Percentiles rank a stretch among this genome's conserved stretches.
Conservation (phyloP, 1,284 basidiomycete genomes). For the Blastosporella zonata region DNA sequence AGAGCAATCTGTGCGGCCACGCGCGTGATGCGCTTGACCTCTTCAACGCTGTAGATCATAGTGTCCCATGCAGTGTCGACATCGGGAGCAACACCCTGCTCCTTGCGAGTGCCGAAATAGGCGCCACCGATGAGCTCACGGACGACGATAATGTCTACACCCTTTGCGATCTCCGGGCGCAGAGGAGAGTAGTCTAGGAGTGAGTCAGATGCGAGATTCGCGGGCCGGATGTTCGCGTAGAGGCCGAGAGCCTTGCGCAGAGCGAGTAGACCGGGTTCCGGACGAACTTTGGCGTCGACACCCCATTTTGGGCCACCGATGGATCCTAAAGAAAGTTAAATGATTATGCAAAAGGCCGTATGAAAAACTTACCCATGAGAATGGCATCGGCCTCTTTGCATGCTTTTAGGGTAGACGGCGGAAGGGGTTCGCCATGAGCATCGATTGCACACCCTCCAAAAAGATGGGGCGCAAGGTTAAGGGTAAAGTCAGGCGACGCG, state of each 20-base stretch:
- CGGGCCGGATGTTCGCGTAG: slow-evolving; percentile 98
- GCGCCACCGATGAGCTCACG: slow-evolving; percentile 92
- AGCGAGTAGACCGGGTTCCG: slow-evolving; percentile 92
- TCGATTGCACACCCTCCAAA: slow-evolving; percentile 98
- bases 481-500: slow-evolving; percentile 59
- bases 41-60: slow-evolving; percentile 89
- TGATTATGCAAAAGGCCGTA: neutral
- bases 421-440: slow-evolving; percentile 78
- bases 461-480: slow-evolving; percentile 75
- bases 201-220: slow-evolving; percentile 91
- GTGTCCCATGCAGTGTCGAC: slow-evolving; percentile 81
- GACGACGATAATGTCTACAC: slow-evolving; percentile 91
- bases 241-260: slow-evolving; percentile 93
- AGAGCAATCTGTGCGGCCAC: slow-evolving; percentile 94
- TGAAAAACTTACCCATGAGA: slow-evolving; percentile 66
- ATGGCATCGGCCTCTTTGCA: slow-evolving; percentile 91
- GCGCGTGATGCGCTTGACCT: slow-evolving; percentile 93
- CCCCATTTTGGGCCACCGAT: slow-evolving; percentile 99
- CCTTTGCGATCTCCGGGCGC: slow-evolving; percentile 81
- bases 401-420: slow-evolving; percentile 81
- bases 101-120: slow-evolving; percentile 94
- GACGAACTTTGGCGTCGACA: slow-evolving; percentile 84
- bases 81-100: slow-evolving; percentile 67
- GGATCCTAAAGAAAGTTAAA: slow-evolving; percentile 56
- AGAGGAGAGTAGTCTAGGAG: slow-evolving; percentile 92